phyloP scores from a whole-genome alignment of 768 basidiomycete species.

The Pisolithus tinctorius region DNA sequence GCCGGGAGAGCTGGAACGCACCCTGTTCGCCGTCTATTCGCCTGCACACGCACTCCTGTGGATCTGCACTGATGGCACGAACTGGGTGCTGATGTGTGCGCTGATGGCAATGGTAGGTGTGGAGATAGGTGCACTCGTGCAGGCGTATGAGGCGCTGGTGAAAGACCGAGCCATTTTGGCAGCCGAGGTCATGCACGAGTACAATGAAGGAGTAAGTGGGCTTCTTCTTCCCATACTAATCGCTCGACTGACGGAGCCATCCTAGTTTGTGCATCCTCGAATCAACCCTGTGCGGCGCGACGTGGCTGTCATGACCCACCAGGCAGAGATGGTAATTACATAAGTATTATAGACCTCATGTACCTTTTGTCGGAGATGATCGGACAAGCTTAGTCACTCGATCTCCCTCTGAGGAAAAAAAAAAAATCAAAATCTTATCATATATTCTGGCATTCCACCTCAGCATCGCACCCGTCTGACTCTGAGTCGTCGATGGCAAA shows the following conservation, averaged over 20 bases:
- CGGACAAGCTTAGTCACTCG: too few relatives aligned
- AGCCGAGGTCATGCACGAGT: constrained; percentile 79
- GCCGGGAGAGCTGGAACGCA: constrained; percentile 64
- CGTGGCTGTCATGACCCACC: constrained; percentile 79
- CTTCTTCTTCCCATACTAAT: background rate
- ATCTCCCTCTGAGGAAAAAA: too few relatives aligned
- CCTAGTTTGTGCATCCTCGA: constrained; percentile 78
- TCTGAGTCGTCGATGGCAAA: constrained; percentile 15
- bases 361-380: too few relatives aligned
- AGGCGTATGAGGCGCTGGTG: constrained; percentile 52
- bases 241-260: background rate
- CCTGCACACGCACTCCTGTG: constrained; percentile 71
- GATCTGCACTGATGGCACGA: constrained; percentile 61
- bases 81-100: constrained; percentile 69
- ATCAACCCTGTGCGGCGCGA: constrained; percentile 71
- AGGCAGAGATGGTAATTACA: constrained; percentile 68
- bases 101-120: constrained; percentile 61
- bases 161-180: constrained; percentile 74
- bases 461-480: too few relatives aligned
- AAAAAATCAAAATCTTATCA: too few relatives aligned
- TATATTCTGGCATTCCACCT: too few relatives aligned
- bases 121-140: constrained; percentile 42
- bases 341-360: constrained; percentile 31
- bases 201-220: constrained; percentile 63
- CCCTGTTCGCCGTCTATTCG: constrained; percentile 70